phyloP scores from a whole-genome alignment of 768 basidiomycete genomes.

The Xerocomus potaroensis region DNA sequence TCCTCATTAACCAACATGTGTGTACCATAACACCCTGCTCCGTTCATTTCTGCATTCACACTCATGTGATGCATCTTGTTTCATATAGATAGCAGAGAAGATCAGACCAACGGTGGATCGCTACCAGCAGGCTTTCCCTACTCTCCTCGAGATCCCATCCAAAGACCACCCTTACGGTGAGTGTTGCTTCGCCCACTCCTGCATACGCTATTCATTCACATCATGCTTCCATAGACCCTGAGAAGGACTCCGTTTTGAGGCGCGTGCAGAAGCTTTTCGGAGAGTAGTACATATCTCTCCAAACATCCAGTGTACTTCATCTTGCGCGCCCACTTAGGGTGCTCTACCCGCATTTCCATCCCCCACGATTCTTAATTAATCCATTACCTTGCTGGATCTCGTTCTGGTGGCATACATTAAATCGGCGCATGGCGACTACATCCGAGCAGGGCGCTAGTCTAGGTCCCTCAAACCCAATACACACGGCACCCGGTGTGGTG shows the following conservation, averaged over 20 bases:
- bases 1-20: constrained; percentile 98
- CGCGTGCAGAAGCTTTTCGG: constrained; percentile 96
- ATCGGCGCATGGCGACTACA: constrained; percentile 15
- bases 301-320: constrained; percentile 14
- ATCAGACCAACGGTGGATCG: constrained; percentile 93
- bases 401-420: constrained; percentile 25
- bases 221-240: constrained; percentile 62
- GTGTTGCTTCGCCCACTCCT: constrained; percentile 20
- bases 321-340: constrained; percentile 4
- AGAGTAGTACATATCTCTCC: constrained; percentile 48
- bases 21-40: constrained; percentile 27
- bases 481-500: constrained; percentile 7
- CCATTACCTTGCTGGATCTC: constrained; percentile 15
- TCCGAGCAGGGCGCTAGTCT: constrained; percentile 9
- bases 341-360: constrained; percentile 3
- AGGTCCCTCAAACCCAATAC: constrained; percentile 8
- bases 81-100: constrained; percentile 85
- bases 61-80: constrained; percentile 12
- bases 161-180: constrained; percentile 98
- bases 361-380: constrained; percentile 8
- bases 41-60: neutral
- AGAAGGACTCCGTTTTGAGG: constrained; percentile 93
- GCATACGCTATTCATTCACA: constrained; percentile 12
- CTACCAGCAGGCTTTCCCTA: constrained; percentile 95
- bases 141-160: constrained; percentile 94